Percentiles rank a stretch among this genome's conserved stretches.
Conservation (phyloP, 192 early-diverging fungal species). For the Phycomyces blakesleeanus region DNA sequence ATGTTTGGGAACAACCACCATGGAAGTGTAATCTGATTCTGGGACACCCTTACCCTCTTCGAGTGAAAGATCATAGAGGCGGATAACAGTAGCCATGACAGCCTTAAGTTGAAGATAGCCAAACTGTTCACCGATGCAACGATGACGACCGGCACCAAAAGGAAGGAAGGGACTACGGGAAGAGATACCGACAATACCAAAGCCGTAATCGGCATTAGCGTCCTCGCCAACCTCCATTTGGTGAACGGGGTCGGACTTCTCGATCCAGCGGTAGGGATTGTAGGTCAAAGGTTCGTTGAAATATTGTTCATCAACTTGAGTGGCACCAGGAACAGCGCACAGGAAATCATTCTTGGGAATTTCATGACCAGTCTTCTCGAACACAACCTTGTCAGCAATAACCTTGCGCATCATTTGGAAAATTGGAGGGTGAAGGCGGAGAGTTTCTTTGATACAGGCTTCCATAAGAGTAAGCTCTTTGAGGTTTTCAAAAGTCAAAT, state of each 20-base stretch:
- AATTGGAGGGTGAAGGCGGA: slow-evolving; percentile 93
- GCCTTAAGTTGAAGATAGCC: slow-evolving; percentile 96
- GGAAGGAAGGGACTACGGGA: slow-evolving; percentile 87
- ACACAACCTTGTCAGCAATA: slow-evolving; percentile 57
- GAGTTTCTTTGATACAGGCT: slow-evolving; percentile 82
- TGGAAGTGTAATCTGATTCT: slow-evolving; percentile 78
- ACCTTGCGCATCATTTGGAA: slow-evolving; percentile 93
- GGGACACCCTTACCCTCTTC: slow-evolving; percentile 70
- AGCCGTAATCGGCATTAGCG: slow-evolving; percentile 69
- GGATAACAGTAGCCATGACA: slow-evolving; percentile 76
- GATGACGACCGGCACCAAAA: slow-evolving; percentile 96
- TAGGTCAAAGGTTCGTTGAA: slow-evolving; percentile 80
- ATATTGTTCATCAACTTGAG: slow-evolving; percentile 73
- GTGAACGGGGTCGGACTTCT: slow-evolving; percentile 58
- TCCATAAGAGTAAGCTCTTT: slow-evolving; percentile 77
- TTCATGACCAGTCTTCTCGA: slow-evolving; percentile 73
- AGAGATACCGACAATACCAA: slow-evolving; percentile 59
- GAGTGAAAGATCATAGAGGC: slow-evolving; percentile 73
- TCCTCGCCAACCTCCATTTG: slow-evolving; percentile 43
- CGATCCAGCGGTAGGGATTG: slow-evolving; percentile 76
- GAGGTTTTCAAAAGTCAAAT: slow-evolving; percentile 67
- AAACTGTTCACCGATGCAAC: slow-evolving; percentile 98
- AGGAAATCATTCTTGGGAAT: slow-evolving; percentile 91
- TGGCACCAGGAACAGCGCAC: slow-evolving; percentile 76
- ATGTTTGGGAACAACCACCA: slow-evolving; percentile 85